Base-by-base conservation (phyloP, 331 rosid species). In the Acacia concinna region DNA sequence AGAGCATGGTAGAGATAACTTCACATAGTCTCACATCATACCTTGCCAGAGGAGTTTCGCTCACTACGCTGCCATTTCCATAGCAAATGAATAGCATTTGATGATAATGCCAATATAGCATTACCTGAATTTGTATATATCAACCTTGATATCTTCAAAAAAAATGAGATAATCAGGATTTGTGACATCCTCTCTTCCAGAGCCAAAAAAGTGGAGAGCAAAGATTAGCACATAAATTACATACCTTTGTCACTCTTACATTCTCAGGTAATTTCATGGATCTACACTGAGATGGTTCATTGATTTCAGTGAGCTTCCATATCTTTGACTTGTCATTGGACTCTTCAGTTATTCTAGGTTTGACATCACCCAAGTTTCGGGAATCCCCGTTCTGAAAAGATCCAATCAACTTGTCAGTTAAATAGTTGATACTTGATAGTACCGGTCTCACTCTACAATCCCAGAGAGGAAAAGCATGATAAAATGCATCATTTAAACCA, bases 61-160 rank as follows among this genome's bases (percentile, higher is more conserved):
- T 95, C 98, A 74, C 82, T 89, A 41, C 97, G 87, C 83, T 86
- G 91, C 99, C 99, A 95, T 86, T 95, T 95, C 99, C 99, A 95
- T 68, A 95, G 90, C 75, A 93, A 83, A 84, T 95, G 99, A 82
- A 95, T 88, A 34, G 97, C 99, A 89, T 93, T 95, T 79, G 99
- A 93, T 80, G 98, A 97, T 80, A 95, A 83, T 68, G 99, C 99
- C 71, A 95, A 81, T 80, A 95, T 84, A 31, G 99, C 99, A 83
- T 84, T 88, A 28, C 99, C 99, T 13, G 98, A 91, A 79, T 95
- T 95, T 75, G 99, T 95, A 82, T 95, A 95, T 80, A 95, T 95
- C 82, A 95, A 85, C 89, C 99, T 93, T 28, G 99, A 93, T 80
- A 95, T 93, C 99, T 95, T 89, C 77, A 68, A 5, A 35, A 78